These are phyloP conservation scores for Rhododendron simsii DNA, from an alignment of 148 eudicot species.

Conservation along the genomic window DNA sequence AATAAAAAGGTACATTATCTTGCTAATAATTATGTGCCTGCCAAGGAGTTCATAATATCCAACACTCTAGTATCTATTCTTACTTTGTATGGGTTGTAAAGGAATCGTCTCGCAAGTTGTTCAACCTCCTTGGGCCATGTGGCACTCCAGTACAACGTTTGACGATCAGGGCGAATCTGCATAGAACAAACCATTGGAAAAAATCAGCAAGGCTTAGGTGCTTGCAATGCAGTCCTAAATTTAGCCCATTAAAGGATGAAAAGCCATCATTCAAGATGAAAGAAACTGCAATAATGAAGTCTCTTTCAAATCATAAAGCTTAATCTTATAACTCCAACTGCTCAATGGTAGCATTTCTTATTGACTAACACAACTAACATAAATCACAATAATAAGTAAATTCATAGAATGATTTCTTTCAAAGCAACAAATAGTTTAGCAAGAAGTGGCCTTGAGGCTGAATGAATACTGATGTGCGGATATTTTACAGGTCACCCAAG, in stretches of 20 bases:
- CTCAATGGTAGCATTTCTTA: neutral
- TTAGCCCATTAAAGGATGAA: neutral
- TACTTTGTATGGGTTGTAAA: slow-evolving; percentile 87
- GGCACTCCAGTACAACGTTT: slow-evolving; percentile 93
- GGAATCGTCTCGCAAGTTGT: slow-evolving; percentile 71
- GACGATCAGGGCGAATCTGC: slow-evolving; percentile 98
- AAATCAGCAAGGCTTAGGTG: slow-evolving; percentile 2
- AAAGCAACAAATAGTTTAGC: neutral
- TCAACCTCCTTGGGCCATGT: slow-evolving; percentile 99
- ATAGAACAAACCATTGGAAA: slow-evolving; percentile 1
- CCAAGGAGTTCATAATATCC: neutral
- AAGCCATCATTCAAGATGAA: neutral
- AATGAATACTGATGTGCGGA: neutral
- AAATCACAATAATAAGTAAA: neutral
- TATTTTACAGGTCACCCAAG: neutral
- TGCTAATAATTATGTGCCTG: neutral
- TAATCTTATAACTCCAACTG: neutral
- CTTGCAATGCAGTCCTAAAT: neutral
- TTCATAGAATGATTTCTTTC: neutral
- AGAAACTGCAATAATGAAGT: neutral
- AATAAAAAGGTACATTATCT: neutral
- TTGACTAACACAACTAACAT: neutral
- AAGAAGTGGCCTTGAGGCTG: neutral
- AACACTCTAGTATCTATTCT: neutral
- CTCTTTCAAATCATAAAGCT: neutral